Evolutionary conservation across 2,329 filamentous ascomycete genomes (phyloP), one percentile per base, ranked within the genome.

Genomic region (Aspergillus amoenus): DNA sequence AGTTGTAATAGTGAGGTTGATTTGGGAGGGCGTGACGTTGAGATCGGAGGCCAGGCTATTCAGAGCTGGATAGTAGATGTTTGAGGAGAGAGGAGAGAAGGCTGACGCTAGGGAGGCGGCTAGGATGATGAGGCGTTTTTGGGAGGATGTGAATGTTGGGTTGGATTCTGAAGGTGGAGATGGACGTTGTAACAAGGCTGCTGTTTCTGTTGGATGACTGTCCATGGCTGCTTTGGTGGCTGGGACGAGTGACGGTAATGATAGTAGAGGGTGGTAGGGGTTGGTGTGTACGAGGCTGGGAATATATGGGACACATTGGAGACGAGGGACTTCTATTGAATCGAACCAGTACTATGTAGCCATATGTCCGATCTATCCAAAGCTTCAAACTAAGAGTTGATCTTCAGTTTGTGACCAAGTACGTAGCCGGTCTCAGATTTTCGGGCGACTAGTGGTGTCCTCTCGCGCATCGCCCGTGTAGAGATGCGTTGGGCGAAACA

Each of bases 11-110:
- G 68, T 68, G 37, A 69, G 42, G 40, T 66, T 69, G 43, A 70
- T 67, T 50, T 68, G 51, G 1, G 66, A 61, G 1, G 56, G 59
- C 13, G 59, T 64, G 2, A 68, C 66, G 37, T 63, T 32, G 22
- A 78, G 61, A 17, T 74, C 71, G 18, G 60, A 46, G 2, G 71
- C 66, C 5, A 74, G 60, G 2, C 67, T 62, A 34, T 70, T 70
- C 7, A 79, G 63, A 4, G 75, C 68, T 2, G 77, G 78, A 40
- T 78, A 71, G 61, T 79, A 80, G 41, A 79, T 78, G 55, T 76
- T 76, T 5, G 75, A 71, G 0, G 74, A 74, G 0, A 80, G 61
- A 3, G 76, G 76, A 0, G 74, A 76, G 58, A 79, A 78, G 40
- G 74, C 70, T 1, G 75, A 76, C 8, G 71, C 75, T 24, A 75